These are phyloP conservation scores for Fragaria iinumae DNA, from an alignment of 306 rosid genomes.

Conservation along the genomic window DNA sequence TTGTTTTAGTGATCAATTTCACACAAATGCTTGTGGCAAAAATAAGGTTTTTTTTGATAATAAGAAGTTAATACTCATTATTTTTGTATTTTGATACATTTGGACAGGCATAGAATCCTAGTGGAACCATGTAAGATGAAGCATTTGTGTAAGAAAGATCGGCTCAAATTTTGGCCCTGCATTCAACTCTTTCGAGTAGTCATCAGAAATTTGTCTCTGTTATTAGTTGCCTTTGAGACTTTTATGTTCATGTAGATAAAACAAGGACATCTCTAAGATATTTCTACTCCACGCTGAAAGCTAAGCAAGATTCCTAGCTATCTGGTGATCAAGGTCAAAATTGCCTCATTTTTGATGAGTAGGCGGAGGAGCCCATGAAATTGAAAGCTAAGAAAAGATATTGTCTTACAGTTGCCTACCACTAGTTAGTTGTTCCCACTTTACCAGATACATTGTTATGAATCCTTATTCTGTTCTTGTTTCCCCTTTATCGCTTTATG, in stretches of 20 bases:
- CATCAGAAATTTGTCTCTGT: neutral
- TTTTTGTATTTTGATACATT: no score
- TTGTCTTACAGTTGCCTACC: neutral
- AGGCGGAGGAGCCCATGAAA: slow-evolving; percentile 15
- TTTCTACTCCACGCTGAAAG: slow-evolving; percentile 3
- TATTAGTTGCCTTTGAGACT: neutral
- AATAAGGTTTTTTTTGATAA: no score
- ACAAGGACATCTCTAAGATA: neutral
- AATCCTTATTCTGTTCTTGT: slow-evolving; percentile 2
- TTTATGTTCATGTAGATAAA: neutral
- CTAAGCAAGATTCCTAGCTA: neutral
- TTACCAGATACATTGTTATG: slow-evolving; percentile 13
- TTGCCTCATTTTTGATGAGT: slow-evolving; percentile 8
- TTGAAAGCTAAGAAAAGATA: neutral
- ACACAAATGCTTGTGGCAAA: no score
- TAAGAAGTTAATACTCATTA: no score
- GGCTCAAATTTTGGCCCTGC: neutral
- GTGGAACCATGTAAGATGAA: no score
- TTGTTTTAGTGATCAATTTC: no score
- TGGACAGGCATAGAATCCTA: no score
- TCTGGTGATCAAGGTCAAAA: slow-evolving; percentile 15
- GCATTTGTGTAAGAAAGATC: neutral
- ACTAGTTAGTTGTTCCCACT: neutral
- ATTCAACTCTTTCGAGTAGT: neutral
- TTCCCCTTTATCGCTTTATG: slow-evolving; percentile 1